Conservation (phyloP, 2,329 filamentous ascomycete species). For the Fusarium setosum region DNA sequence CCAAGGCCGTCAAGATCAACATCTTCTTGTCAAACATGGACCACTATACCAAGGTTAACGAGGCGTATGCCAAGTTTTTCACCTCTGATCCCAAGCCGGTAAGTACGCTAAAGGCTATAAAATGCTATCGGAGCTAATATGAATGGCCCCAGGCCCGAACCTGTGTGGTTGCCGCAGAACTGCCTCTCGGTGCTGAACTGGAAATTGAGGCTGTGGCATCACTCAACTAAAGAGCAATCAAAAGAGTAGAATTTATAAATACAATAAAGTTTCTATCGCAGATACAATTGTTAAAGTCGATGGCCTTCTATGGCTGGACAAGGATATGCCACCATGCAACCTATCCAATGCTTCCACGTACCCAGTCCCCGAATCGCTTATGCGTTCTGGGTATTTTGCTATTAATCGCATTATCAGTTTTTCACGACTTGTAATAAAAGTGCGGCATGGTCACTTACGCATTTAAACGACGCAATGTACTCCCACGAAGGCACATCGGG, state of each 20-base stretch:
- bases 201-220: conserved; percentile 70
- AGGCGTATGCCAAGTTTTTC: background rate
- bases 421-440: too few relatives aligned
- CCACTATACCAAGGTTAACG: conserved; percentile 69
- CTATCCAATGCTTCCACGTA: too few relatives aligned
- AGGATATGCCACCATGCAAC: too few relatives aligned
- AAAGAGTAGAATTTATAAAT: background rate
- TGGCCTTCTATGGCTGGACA: too few relatives aligned
- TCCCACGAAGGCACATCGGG: background rate
- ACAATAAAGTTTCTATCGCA: background rate
- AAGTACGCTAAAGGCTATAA: too few relatives aligned
- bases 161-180: conserved; percentile 79
- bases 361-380: too few relatives aligned
- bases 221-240: background rate
- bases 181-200: conserved; percentile 77
- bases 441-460: too few relatives aligned
- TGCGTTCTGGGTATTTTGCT: too few relatives aligned
- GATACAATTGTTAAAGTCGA: too few relatives aligned
- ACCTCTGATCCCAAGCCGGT: background rate
- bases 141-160: conserved; percentile 63
- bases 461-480: background rate
- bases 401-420: too few relatives aligned
- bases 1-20: conserved; percentile 75
- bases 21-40: conserved; percentile 75
- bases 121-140: background rate